phyloP scores from a whole-genome alignment of 2,329 filamentous ascomycete genomes.

The Trichoderma sp. region DNA sequence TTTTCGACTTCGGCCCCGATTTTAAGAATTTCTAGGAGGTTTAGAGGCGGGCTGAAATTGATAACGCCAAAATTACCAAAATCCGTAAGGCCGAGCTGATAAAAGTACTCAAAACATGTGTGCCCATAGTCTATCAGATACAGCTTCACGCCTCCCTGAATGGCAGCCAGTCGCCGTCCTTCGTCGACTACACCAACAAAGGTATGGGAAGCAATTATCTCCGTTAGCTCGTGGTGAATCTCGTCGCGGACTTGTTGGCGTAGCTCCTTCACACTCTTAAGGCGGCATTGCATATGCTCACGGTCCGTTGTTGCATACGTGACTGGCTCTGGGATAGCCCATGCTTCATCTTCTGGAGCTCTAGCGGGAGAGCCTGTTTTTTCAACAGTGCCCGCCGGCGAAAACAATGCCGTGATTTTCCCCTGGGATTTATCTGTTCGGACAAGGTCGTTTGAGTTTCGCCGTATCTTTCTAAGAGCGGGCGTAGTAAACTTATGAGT shows the following conservation, averaged over 20 bases:
- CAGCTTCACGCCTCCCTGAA: slow-evolving; percentile 89
- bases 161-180: slow-evolving; percentile 80
- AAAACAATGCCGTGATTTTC: slow-evolving; percentile 95
- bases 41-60: slow-evolving; percentile 73
- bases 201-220: slow-evolving; percentile 83
- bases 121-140: slow-evolving; percentile 93
- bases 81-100: slow-evolving; percentile 90
- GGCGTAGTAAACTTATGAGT: slow-evolving; percentile 39
- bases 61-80: slow-evolving; percentile 94
- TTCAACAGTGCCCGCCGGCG: slow-evolving; percentile 48
- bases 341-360: slow-evolving; percentile 38
- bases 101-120: slow-evolving; percentile 85
- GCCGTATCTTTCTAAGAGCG: slow-evolving; percentile 43
- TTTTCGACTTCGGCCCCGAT: slow-evolving; percentile 75
- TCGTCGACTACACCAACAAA: slow-evolving; percentile 95
- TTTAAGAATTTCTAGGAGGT: slow-evolving; percentile 68
- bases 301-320: slow-evolving; percentile 74
- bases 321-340: slow-evolving; percentile 50
- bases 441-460: slow-evolving; percentile 73
- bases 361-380: slow-evolving; percentile 24
- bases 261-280: slow-evolving; percentile 84
- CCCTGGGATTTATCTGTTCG: slow-evolving; percentile 84
- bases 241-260: slow-evolving; percentile 76
- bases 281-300: slow-evolving; percentile 67
- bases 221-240: slow-evolving; percentile 83